These are phyloP conservation scores for Venturiaceae sp. DNA, from an alignment of 2,329 filamentous ascomycete species.

Conservation along the genomic window DNA sequence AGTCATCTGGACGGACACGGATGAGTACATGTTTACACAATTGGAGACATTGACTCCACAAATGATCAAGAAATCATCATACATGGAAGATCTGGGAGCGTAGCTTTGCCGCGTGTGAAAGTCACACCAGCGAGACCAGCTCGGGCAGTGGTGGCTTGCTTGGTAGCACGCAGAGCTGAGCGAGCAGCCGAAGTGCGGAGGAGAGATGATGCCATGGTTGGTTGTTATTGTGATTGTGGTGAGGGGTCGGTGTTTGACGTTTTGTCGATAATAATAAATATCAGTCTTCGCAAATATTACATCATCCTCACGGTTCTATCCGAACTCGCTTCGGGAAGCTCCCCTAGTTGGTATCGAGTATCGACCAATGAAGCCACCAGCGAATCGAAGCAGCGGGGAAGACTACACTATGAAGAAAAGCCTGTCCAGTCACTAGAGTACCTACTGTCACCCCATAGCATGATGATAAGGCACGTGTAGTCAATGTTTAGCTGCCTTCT, in stretches of 20 bases:
- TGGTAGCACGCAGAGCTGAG: slow-evolving; percentile 59
- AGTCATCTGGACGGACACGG: slow-evolving; percentile 60
- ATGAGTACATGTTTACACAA: neutral
- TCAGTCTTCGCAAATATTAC: neutral
- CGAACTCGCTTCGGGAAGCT: too few species aligned
- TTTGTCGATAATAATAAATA: neutral
- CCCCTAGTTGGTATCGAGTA: too few species aligned
- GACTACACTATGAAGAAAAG: too few species aligned
- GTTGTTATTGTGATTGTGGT: neutral
- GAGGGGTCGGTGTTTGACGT: neutral
- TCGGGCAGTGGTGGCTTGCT: slow-evolving; percentile 48
- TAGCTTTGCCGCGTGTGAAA: slow-evolving; percentile 81
- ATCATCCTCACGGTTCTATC: too few species aligned
- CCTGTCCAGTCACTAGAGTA: too few species aligned
- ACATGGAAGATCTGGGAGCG: slow-evolving; percentile 82
- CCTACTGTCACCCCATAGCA: neutral
- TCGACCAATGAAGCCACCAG: too few species aligned
- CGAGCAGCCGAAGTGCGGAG: slow-evolving; percentile 63
- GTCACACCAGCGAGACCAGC: slow-evolving; percentile 60
- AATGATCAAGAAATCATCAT: slow-evolving; percentile 20
- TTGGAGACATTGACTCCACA: neutral
- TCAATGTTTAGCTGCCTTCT: neutral
- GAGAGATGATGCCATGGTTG: slow-evolving; percentile 64
- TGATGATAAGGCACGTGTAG: neutral
- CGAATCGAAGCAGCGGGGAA: too few species aligned